Conservation (phyloP, 768 basidiomycete genomes). For the Stropharia rugosoannulata region DNA sequence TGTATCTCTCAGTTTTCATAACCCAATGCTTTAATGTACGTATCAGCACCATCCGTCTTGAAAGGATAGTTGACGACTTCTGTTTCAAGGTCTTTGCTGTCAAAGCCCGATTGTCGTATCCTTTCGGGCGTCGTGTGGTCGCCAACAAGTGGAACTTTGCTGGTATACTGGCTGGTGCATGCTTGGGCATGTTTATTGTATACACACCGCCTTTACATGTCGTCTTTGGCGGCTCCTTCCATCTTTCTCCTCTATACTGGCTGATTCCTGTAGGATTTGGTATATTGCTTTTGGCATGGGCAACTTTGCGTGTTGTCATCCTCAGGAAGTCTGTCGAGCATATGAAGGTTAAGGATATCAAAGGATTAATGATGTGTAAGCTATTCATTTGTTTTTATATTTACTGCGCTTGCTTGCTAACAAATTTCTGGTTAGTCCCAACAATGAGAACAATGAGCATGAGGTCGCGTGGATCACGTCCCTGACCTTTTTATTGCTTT, state of each 20-base stretch:
- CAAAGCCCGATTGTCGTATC: slow-evolving; percentile 60
- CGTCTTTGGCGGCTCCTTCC: slow-evolving; percentile 62
- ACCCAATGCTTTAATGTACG: slow-evolving; percentile 67
- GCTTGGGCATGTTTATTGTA: slow-evolving; percentile 65
- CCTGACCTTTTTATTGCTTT: neutral
- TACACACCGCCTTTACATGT: slow-evolving; percentile 70
- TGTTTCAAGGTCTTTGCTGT: slow-evolving; percentile 56
- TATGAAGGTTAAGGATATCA: slow-evolving; percentile 60
- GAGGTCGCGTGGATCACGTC: slow-evolving; percentile 38
- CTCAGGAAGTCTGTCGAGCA: slow-evolving; percentile 55
- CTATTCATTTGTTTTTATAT: slow-evolving; percentile 10
- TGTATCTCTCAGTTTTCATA: slow-evolving; percentile 68
- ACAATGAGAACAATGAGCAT: slow-evolving; percentile 67
- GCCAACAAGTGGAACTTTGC: slow-evolving; percentile 65
- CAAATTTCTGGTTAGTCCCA: slow-evolving; percentile 42
- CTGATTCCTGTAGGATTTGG: slow-evolving; percentile 65
- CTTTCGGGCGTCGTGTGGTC: slow-evolving; percentile 58
- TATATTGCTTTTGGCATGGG: slow-evolving; percentile 52
- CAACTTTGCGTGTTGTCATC: slow-evolving; percentile 57
- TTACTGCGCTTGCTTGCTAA: neutral
- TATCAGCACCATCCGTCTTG: neutral
- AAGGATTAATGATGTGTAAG: slow-evolving; percentile 72
- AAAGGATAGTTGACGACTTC: neutral
- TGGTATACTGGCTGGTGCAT: slow-evolving; percentile 60
- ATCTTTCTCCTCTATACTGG: slow-evolving; percentile 65